Evolutionary conservation across 129 eudicot genomes (phyloP).

Genomic region (Flaveria brownii): DNA sequence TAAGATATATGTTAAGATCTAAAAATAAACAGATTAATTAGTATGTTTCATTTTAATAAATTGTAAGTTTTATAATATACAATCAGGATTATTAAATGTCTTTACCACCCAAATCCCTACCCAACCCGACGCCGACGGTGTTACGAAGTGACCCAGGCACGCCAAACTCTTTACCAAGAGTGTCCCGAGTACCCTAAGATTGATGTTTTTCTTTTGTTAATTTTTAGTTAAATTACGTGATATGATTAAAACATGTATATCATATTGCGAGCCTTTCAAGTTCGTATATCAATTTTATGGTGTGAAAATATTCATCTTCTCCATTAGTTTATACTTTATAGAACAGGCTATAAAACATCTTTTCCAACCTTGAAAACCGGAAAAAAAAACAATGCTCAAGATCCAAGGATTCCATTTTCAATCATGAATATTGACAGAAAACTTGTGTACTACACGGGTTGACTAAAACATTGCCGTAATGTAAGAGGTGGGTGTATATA

Average conservation of each 20-base stretch:
- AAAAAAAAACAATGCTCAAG: slow-evolving; percentile 23
- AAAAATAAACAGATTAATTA: no score
- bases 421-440: slow-evolving; percentile 17
- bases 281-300: not conserved
- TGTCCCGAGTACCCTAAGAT: no score
- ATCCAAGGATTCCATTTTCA: slow-evolving; percentile 32
- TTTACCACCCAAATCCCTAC: no score
- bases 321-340: not conserved
- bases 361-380: slow-evolving; percentile 8
- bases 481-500: slow-evolving; percentile 2
- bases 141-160: no score
- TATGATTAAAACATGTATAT: not conserved
- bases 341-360: slow-evolving; percentile 3
- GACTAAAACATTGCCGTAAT: not conserved
- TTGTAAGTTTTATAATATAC: no score
- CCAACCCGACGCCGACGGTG: no score
- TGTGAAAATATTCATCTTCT: not conserved
- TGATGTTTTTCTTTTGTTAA: no score
- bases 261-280: not conserved
- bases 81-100: no score
- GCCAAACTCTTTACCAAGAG: no score
- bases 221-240: not conserved
- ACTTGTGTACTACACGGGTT: no score
- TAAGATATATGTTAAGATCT: no score
- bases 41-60: no score